phyloP scores from a whole-genome alignment of 2,329 filamentous ascomycete species.

The Xylaria sp. region DNA sequence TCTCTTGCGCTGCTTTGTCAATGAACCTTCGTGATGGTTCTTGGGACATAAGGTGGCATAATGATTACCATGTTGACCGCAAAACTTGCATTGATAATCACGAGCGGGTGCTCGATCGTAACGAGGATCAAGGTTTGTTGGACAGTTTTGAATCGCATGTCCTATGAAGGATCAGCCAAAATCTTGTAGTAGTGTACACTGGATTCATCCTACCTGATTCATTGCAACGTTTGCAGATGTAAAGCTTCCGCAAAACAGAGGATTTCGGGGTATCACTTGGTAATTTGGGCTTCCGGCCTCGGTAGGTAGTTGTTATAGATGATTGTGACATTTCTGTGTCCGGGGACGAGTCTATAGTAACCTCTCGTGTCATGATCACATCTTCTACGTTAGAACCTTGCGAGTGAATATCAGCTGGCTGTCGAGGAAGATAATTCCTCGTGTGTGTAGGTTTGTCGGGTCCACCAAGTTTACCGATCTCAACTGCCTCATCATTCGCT shows the following conservation, averaged over 20 bases:
- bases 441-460: not conserved
- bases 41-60: conserved; percentile 53
- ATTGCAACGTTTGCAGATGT: conserved; percentile 51
- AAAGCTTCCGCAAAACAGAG: conserved; percentile 31
- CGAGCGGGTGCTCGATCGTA: conserved; percentile 50
- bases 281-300: conserved; percentile 20
- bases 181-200: not conserved
- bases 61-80: conserved; percentile 51
- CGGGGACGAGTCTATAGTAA: conserved; percentile 19
- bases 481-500: not conserved
- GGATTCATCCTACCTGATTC: conserved; percentile 45
- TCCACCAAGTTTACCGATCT: not conserved
- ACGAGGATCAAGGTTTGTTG: conserved; percentile 56
- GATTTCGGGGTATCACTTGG: conserved; percentile 3
- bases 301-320: not conserved
- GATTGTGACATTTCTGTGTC: conserved; percentile 8
- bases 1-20: conserved; percentile 49
- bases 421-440: not conserved
- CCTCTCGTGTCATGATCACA: conserved; percentile 24
- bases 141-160: conserved; percentile 54
- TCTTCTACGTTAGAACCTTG: conserved; percentile 17
- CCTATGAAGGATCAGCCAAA: conserved; percentile 47
- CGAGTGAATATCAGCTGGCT: not conserved
- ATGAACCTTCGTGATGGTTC: conserved; percentile 50
- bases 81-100: conserved; percentile 53